A percentile compares a stretch with the other conserved stretches of the same genome.
Evolutionary conservation across 345 rosid genomes (phyloP).

Genomic region (Streptanthus diversifolius): DNA sequence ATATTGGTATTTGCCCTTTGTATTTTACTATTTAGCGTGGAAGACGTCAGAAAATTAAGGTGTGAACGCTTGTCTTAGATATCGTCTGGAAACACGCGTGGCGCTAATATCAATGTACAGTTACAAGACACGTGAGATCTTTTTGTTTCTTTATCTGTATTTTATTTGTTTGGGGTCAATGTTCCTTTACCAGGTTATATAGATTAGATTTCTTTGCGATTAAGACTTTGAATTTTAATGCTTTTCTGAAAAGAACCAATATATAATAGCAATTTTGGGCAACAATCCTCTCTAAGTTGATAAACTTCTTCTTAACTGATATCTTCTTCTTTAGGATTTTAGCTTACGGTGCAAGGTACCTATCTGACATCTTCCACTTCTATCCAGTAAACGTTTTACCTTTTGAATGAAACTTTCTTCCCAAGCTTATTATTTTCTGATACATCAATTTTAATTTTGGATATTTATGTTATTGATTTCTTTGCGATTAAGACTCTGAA

Average conservation of each 20-base stretch:
- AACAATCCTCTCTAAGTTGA: background rate
- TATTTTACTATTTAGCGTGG: background rate
- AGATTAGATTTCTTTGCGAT: conserved; percentile 13
- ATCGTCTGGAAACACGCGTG: conserved; percentile 28
- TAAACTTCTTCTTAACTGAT: background rate
- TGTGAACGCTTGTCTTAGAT: conserved; percentile 20
- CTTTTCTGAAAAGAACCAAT: background rate
- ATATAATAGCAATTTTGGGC: background rate
- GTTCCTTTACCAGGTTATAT: background rate
- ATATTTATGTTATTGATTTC: background rate
- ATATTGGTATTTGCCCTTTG: background rate
- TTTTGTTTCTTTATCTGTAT: background rate
- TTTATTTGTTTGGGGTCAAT: background rate
- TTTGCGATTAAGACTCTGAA: background rate
- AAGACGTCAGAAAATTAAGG: background rate
- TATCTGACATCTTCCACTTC: background rate
- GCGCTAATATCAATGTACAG: background rate
- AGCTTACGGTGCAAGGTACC: conserved; percentile 25
- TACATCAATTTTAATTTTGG: background rate
- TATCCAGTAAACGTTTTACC: background rate
- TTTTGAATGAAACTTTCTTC: conserved; percentile 1
- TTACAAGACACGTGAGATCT: conserved; percentile 4
- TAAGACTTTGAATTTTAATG: conserved; percentile 18
- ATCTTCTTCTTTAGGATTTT: background rate
- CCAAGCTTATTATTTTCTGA: background rate